phyloP scores from a whole-genome alignment of 2,329 filamentous ascomycete genomes.

The Pezicula carpinea region DNA sequence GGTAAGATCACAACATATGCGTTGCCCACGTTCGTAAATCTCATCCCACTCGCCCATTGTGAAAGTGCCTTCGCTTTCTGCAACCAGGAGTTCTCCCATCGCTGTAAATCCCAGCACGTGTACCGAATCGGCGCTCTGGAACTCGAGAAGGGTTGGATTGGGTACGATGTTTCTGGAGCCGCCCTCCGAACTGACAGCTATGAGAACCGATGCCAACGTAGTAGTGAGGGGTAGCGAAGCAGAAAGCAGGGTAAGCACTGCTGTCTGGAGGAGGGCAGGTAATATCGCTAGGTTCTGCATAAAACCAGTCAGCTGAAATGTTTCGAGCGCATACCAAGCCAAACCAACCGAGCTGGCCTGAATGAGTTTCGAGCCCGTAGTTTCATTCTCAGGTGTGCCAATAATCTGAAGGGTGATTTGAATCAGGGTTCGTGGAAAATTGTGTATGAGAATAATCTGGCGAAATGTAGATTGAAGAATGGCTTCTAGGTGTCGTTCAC shows the following conservation, averaged over 20 bases:
- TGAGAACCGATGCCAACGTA: conserved; percentile 60
- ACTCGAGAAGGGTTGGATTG: conserved; percentile 59
- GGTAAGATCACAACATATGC: conserved; percentile 53
- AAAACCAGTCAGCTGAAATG: conserved; percentile 9
- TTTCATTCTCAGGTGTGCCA: conserved; percentile 63
- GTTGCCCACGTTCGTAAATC: conserved; percentile 59
- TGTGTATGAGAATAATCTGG: conserved; percentile 68
- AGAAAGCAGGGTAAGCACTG: conserved; percentile 73
- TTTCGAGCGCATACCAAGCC: conserved; percentile 2
- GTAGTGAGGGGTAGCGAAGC: conserved; percentile 76
- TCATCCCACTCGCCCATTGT: conserved; percentile 70
- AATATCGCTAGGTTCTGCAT: conserved; percentile 71
- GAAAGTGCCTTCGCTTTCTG: conserved; percentile 79
- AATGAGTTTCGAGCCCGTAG: conserved; percentile 53
- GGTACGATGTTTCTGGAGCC: conserved; percentile 40
- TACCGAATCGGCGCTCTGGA: conserved; percentile 60
- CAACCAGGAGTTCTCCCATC: conserved; percentile 66
- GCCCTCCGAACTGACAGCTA: conserved; percentile 50
- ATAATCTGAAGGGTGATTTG: conserved; percentile 79
- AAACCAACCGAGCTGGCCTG: conserved; percentile 53
- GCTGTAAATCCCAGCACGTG: conserved; percentile 85
- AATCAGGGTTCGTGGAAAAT: conserved; percentile 72
- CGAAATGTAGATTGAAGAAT: conserved; percentile 68
- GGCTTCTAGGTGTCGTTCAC: conserved; percentile 78
- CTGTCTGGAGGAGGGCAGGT: conserved; percentile 76